Evolutionary conservation across 225 moss, liverwort and hornwort genomes (phyloP).

Genomic region (Takakia lepidozioides): DNA sequence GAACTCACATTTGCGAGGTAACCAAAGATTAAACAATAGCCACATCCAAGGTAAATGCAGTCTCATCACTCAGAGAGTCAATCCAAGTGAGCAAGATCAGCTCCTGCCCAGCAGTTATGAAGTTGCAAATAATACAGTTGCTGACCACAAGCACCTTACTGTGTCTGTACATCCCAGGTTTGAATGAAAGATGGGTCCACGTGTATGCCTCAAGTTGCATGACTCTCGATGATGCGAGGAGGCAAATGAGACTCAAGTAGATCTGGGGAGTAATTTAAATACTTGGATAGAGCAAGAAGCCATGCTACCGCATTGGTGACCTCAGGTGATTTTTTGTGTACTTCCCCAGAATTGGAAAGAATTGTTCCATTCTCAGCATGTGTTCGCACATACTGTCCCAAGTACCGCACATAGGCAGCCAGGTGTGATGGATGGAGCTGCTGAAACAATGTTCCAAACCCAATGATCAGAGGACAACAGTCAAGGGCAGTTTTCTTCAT

Average conservation of each 20-base stretch:
- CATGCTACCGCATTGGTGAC: conserved; percentile 75
- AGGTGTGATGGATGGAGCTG: conserved; percentile 85
- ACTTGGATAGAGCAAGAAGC: conserved; percentile 77
- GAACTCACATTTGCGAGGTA: no score
- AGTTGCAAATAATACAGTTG: no score
- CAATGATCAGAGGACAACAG: conserved; percentile 85
- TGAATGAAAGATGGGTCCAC: no score
- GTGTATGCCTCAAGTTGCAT: conserved; percentile 22
- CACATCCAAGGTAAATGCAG: no score
- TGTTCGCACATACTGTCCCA: conserved; percentile 85
- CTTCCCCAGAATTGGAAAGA: conserved; percentile 43
- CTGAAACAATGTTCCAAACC: conserved; percentile 71
- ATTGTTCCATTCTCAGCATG: conserved; percentile 60
- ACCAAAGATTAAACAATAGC: no score
- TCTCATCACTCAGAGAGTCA: no score
- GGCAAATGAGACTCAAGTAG: conserved; percentile 72
- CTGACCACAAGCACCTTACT: no score
- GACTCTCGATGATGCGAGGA: conserved; percentile 58
- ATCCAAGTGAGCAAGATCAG: no score
- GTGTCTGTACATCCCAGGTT: no score
- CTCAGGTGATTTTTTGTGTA: conserved; percentile 52
- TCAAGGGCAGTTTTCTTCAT: conserved; percentile 82
- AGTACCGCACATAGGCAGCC: conserved; percentile 59
- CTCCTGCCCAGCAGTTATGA: no score
- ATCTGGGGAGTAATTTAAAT: conserved; percentile 56